Base-by-base conservation (phyloP, 2,329 filamentous ascomycete species). In the Sporothrix pallida region DNA sequence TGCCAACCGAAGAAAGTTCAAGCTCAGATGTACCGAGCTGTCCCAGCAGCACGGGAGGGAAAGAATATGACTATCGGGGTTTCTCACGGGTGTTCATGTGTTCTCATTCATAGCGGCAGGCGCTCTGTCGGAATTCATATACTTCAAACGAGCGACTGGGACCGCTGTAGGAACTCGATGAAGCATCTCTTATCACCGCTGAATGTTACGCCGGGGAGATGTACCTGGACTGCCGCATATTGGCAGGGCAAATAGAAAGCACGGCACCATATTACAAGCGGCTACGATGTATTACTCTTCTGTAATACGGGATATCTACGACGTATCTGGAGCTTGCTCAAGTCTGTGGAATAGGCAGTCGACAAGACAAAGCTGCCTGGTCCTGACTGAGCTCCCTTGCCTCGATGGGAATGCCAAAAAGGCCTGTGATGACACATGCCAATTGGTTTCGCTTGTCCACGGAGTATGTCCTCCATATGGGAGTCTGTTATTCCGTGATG, bases 201-300 rank as follows among this genome's bases (percentile, higher is more conserved):
- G 17, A 17, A 44, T 46, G 20, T n/a, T 15, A 70, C 52, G 31
- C 13, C 31, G 17, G 52, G 52, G n/a, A 13, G 37, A 58, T 48
- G 52, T 31, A 58, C n/a, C 10, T 46, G 52, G 8, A n/a, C 15
- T 56, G 31, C 67, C 15, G 50, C 37, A 70, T 3, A 58, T 58
- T 37, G 46, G 23, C 48, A 12, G n/a, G 13, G 23, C 26, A 1
- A 12, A 52, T 37, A 15, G 9, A 23, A 50, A 54, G 10, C 46
- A 26, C 50, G 67, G 67, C 67, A 44, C 48, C n/a, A 70, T 70
- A 58, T 60, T 70, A 31, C n/a, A 15, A 4, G 46, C 54, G 44
- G 58, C 23, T 31, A 37, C 31, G 31, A 37, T 7, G 31, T 37
- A 46, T n/a, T 26, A 26, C 23, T 26, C 23, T 26, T 26, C 23